Percentiles rank a stretch among this genome's conserved stretches.
phyloP scores from a whole-genome alignment of 2,329 filamentous ascomycete genomes.

The Fusarium torreyae region DNA sequence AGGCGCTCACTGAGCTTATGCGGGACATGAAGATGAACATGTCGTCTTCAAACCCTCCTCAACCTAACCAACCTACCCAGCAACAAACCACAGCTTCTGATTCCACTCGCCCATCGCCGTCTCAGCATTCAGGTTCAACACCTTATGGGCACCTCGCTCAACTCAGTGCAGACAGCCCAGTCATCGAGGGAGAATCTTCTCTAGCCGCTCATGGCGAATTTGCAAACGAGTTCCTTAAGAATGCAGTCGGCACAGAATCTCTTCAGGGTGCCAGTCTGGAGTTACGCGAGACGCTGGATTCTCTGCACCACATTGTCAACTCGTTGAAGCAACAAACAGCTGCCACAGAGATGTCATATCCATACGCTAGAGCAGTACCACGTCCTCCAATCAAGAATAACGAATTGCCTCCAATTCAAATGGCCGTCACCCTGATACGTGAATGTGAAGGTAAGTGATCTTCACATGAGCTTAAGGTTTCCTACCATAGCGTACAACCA shows the following conservation, averaged over 20 bases:
- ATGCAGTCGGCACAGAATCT: slow-evolving; percentile 53
- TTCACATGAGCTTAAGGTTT: not conserved
- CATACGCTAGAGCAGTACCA: slow-evolving; percentile 39
- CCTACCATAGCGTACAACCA: not conserved
- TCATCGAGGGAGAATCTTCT: slow-evolving; percentile 62
- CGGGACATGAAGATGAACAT: slow-evolving; percentile 53
- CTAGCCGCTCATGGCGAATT: slow-evolving; percentile 63
- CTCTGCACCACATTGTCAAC: slow-evolving; percentile 51
- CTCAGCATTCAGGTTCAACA: slow-evolving; percentile 33
- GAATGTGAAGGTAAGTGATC: slow-evolving; percentile 40
- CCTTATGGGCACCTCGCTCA: slow-evolving; percentile 40
- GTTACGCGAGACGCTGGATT: slow-evolving; percentile 55
- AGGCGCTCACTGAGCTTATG: slow-evolving; percentile 54
- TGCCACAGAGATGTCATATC: slow-evolving; percentile 46
- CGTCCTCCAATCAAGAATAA: slow-evolving; percentile 40
- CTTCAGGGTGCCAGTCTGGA: slow-evolving; percentile 51
- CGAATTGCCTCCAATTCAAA: slow-evolving; percentile 47
- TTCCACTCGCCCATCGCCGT: slow-evolving; percentile 28
- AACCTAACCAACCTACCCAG: slow-evolving; percentile 8
- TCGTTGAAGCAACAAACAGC: slow-evolving; percentile 47
- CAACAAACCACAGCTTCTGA: slow-evolving; percentile 37
- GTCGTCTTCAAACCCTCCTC: slow-evolving; percentile 19
- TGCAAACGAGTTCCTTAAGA: slow-evolving; percentile 61
- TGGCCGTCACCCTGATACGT: slow-evolving; percentile 41
- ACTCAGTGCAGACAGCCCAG: slow-evolving; percentile 47